Base-by-base conservation (phyloP, 225 moss, liverwort and hornwort genomes). In the Sphagnum tenellum region DNA sequence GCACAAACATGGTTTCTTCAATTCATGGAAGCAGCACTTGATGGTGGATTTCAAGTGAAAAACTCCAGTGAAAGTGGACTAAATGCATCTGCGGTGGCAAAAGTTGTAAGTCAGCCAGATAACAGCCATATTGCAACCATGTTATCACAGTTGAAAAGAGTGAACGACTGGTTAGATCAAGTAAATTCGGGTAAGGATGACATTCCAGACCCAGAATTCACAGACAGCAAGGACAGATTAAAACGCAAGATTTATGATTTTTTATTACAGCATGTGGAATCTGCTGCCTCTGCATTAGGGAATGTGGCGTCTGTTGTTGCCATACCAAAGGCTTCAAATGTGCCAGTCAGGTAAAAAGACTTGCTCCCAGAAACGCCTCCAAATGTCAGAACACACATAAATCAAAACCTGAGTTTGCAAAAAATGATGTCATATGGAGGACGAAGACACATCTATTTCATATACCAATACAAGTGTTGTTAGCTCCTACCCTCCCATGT, bases 141-240 rank as follows among this genome's bases (percentile, higher is more conserved):
- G 81, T 65, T 85, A 58, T 85, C 85, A 8, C 81, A 81, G 56
- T 67, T 85, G 75, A 85, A 85, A 73, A 73, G 81, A 68, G 85
- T 85, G 64, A 85, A 85, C 5, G 85, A 85, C 66, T 85, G 85
- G 85, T 50, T 85, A 76, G 85, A 85, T 59, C 81, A 78, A 64
- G 71, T 85, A 45, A 52, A 47, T 29, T 29, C 29, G 29, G 29
- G 29, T 29, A 29, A 29, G 50, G 84, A 84, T 45, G 77, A 84
- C 0, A 67, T 48, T 13, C 14, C 65, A 62, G 78, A 74, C 8
- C 9, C 58, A 9, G 59, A 63, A 50, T 44, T 81, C 7, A 66
- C 70, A 2, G 85, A 81, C 45, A 78, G 78, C 3, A 77, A 78
- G 64, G 76, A 3, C 61, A 73, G 78, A 9, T 78, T 85, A 62